These are phyloP conservation scores for Phoenix dactylifera DNA, from an alignment of 176 grass and related monocot genomes.

Conservation along the genomic window DNA sequence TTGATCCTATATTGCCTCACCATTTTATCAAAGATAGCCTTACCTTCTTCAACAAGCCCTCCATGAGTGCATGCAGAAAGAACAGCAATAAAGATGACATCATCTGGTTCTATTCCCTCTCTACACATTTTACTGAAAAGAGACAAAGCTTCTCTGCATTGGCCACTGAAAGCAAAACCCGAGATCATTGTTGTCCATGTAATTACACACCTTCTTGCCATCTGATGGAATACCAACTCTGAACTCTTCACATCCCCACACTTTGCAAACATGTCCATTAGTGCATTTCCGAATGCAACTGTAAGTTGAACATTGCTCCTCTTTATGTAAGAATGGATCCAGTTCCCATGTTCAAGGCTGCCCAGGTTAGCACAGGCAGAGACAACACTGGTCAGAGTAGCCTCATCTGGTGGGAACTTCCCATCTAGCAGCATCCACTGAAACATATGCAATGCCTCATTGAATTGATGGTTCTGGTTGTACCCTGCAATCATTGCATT, in stretches of 20 bases:
- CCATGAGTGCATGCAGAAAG: conserved; percentile 44
- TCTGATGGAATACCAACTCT: conserved; percentile 20
- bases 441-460: conserved; percentile 33
- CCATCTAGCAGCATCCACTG: conserved; percentile 36
- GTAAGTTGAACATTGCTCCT: conserved; percentile 23
- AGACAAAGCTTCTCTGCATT: conserved; percentile 25
- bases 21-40: conserved; percentile 39
- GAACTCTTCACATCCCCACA: conserved; percentile 39
- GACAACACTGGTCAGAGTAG: conserved; percentile 32
- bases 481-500: conserved; percentile 28
- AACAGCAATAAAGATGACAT: conserved; percentile 25
- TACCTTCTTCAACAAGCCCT: conserved; percentile 40
- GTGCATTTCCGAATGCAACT: conserved; percentile 38
- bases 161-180: conserved; percentile 42
- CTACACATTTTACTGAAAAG: conserved; percentile 29
- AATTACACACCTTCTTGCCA: conserved; percentile 29
- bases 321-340: conserved; percentile 37
- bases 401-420: conserved; percentile 31
- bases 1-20: conserved; percentile 21
- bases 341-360: conserved; percentile 35
- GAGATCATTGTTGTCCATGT: conserved; percentile 59
- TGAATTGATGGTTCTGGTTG: conserved; percentile 37
- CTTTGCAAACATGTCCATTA: conserved; percentile 49
- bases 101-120: conserved; percentile 31
- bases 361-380: conserved; percentile 30